Percentiles rank a stretch among this genome's conserved stretches.
phyloP scores from a whole-genome alignment of 805 yeast species.

The Yarrowia sp. region DNA sequence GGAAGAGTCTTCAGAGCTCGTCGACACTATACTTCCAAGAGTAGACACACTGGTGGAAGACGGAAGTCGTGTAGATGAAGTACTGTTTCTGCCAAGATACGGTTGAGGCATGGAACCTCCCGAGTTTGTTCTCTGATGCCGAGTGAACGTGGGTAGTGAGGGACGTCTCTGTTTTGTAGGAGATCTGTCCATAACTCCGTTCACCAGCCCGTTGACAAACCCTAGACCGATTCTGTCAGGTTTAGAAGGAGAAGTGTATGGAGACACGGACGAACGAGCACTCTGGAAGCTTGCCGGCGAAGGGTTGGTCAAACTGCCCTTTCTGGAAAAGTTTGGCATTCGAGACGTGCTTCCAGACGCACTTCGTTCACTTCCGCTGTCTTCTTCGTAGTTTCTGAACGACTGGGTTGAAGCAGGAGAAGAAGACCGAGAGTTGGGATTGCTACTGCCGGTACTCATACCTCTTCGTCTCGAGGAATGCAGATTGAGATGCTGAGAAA shows the following conservation, averaged over 20 bases:
- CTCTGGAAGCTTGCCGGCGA: conserved; percentile 15
- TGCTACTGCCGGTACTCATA: conserved; percentile 16
- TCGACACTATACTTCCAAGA: conserved; percentile 18
- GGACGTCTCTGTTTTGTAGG: conserved; percentile 20
- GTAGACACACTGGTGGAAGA: conserved; percentile 10
- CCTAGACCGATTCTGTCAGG: conserved; percentile 20
- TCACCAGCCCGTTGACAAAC: conserved; percentile 25
- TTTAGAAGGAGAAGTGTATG: conserved; percentile 31
- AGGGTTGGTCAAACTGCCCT: conserved; percentile 11
- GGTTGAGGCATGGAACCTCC: conserved; percentile 32
- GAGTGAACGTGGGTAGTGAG: conserved; percentile 18
- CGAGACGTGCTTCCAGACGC: not conserved
- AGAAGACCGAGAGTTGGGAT: conserved; percentile 28
- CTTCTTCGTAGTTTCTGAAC: conserved; percentile 19
- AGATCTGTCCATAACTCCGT: conserved; percentile 22
- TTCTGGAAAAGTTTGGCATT: conserved; percentile 24
- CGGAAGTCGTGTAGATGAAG: conserved; percentile 16
- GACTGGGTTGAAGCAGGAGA: conserved; percentile 22
- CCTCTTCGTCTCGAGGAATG: conserved; percentile 24
- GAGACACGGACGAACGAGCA: conserved; percentile 11
- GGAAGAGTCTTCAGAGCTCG: conserved; percentile 13
- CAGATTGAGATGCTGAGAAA: conserved; percentile 13
- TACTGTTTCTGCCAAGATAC: conserved; percentile 13
- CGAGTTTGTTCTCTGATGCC: conserved; percentile 20
- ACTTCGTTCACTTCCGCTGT: conserved; percentile 17